These are phyloP conservation scores for Gymnopilus junonius DNA, from an alignment of 768 basidiomycete species.

Conservation along the genomic window DNA sequence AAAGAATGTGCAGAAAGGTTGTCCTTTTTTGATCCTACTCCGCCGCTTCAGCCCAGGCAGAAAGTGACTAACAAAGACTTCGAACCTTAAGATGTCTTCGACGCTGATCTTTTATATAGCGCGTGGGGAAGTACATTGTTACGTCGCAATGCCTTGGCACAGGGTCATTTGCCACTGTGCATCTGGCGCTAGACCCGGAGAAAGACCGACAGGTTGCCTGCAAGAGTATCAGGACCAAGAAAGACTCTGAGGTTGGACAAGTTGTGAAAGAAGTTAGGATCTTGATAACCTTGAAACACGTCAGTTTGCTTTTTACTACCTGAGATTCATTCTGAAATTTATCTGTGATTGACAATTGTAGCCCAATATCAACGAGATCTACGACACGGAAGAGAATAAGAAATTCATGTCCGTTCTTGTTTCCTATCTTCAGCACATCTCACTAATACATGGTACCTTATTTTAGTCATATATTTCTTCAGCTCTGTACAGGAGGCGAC, in stretches of 20 bases:
- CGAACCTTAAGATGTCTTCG: not conserved
- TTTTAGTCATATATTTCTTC: conserved; percentile 77
- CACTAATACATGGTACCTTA: not conserved
- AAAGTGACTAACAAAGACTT: conserved; percentile 46
- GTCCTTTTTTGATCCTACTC: conserved; percentile 65
- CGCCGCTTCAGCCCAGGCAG: conserved; percentile 53
- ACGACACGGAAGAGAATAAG: conserved; percentile 65
- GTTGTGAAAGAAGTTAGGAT: conserved; percentile 83
- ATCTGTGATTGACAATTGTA: conserved; percentile 28
- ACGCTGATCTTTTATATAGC: conserved; percentile 36
- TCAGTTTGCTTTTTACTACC: conserved; percentile 35
- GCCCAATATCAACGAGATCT: conserved; percentile 85
- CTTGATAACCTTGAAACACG: conserved; percentile 72
- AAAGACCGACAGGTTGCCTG: conserved; percentile 79
- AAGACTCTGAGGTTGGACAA: conserved; percentile 58
- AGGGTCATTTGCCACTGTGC: conserved; percentile 83
- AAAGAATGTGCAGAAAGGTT: conserved; percentile 56
- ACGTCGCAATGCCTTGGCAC: conserved; percentile 81
- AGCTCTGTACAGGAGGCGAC: conserved; percentile 85
- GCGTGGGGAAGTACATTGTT: conserved; percentile 69
- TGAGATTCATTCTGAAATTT: not conserved
- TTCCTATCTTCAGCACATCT: not conserved
- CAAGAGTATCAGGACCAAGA: conserved; percentile 75
- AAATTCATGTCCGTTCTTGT: conserved; percentile 55
- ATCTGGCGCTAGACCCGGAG: conserved; percentile 70